Evolutionary conservation across 1,139 yeast species (phyloP), one percentile per base, ranked within the genome.

Genomic region (Scheffersomyces parashehatae): DNA sequence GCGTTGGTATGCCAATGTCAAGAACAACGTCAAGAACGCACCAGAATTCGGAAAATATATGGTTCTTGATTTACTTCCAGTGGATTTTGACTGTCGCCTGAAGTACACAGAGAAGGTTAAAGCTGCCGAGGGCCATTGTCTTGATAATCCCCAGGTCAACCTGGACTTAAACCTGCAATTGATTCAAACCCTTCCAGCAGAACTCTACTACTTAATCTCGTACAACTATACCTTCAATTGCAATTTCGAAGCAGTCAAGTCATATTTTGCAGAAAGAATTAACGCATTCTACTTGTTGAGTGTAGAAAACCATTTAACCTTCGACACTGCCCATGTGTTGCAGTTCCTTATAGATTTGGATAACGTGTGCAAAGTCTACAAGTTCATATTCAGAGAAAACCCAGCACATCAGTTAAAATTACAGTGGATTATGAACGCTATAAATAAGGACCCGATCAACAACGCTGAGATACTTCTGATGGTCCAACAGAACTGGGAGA

Each of bases 391-490:
- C 38, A 26, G 30, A 10, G 38, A 36, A 28, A 13, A 26, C 3
- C 31, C 38, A 5, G 13, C 13, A 4, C 38, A 26, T 10, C 20
- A 28, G 14, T 28, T 36, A n/a, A 36, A 28, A 28, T 26, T 36
- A 13, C 38, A 36, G 15, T 36, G 38, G 38, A 28, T 36, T 11
- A 36, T 36, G 38, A 15, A 36, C 14, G 38, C 32, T 9, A 14
- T 36, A 5, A 24, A 16, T 30, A 36, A 36, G 9, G 31, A 28
- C 32, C 29, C 16, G 6, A 6, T 20, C 26, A 20, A 14, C 10
- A 35, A 35, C 7, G 35, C 35, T n/a, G 35, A 20, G 3, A 31
- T 31, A 31, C 20, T 31, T 5, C 35, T 13, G 15, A n/a, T 14
- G 11, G 20, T 31, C n/a, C 35, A 31, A n/a, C 35, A 14, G 35